A percentile compares a stretch with the other conserved stretches of the same genome.
Conservation (phyloP, 805 yeast species). For the Kazachstania viticola region DNA sequence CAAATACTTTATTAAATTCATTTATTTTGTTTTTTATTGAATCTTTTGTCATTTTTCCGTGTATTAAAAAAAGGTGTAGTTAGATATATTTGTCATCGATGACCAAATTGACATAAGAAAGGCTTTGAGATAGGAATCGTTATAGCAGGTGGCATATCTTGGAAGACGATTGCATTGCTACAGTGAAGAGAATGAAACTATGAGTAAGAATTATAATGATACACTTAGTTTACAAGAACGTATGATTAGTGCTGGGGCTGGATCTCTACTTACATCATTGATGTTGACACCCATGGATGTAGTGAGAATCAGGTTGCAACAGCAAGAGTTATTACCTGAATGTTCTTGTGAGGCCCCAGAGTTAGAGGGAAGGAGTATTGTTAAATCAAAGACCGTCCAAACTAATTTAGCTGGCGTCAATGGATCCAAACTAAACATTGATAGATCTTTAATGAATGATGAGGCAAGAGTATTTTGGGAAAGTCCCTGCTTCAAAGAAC, state of each 20-base stretch:
- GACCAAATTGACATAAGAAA: no score
- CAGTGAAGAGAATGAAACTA: slow-evolving; percentile 5
- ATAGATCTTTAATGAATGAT: no score
- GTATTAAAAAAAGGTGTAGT: no score
- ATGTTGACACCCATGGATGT: slow-evolving; percentile 76
- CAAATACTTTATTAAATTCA: no score
- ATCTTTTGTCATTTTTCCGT: no score
- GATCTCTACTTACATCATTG: slow-evolving; percentile 60
- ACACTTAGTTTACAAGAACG: slow-evolving; percentile 35
- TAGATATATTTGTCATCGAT: no score
- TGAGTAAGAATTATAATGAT: slow-evolving; percentile 3
- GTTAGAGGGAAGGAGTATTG: slow-evolving; percentile 15
- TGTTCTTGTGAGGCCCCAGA: slow-evolving; percentile 24
- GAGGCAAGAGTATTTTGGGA: slow-evolving; percentile 19
- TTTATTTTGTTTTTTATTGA: no score
- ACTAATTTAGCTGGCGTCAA: slow-evolving; percentile 2
- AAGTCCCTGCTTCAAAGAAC: slow-evolving; percentile 23
- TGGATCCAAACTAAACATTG: slow-evolving; percentile 1
- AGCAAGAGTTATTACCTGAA: slow-evolving; percentile 50
- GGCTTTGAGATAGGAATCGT: no score
- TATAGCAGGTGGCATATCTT: no score
- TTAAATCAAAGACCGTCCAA: neutral
- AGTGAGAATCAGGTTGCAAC: slow-evolving; percentile 64
- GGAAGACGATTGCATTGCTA: no score
- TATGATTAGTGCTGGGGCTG: slow-evolving; percentile 70